phyloP scores from a whole-genome alignment of 2,329 filamentous ascomycete species.

The Coniochaeta hoffmannii region DNA sequence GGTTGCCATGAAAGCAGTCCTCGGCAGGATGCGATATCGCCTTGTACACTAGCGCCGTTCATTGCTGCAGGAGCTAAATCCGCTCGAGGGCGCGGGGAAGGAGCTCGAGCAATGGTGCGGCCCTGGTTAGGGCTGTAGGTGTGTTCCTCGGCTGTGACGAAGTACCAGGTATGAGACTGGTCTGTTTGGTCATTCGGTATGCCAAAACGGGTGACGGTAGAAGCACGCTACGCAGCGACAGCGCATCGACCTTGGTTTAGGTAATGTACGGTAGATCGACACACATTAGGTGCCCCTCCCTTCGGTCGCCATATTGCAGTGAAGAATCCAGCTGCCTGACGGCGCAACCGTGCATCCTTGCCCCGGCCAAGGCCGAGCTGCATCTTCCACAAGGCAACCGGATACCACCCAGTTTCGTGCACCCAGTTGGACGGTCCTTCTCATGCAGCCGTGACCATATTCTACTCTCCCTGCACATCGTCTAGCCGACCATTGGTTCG shows the following conservation, averaged over 20 bases:
- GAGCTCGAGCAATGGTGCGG: too few species aligned
- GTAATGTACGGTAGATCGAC: not conserved
- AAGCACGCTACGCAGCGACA: not conserved
- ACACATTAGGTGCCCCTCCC: not conserved
- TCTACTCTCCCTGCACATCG: not conserved
- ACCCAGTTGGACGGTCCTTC: not conserved
- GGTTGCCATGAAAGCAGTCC: too few species aligned
- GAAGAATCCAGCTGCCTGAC: not conserved
- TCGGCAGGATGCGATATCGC: too few species aligned
- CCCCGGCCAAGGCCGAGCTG: not conserved
- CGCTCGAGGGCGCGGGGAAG: too few species aligned
- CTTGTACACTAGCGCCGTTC: too few species aligned
- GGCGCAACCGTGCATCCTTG: not conserved
- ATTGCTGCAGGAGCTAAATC: too few species aligned
- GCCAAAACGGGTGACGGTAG: not conserved
- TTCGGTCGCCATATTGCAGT: not conserved
- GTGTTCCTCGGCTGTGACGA: not conserved
- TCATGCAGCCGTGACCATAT: not conserved
- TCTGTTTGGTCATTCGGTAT: not conserved
- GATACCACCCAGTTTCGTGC: not conserved
- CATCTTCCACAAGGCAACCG: not conserved
- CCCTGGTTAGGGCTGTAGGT: too few species aligned
- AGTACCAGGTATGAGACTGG: not conserved
- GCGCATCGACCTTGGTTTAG: not conserved
- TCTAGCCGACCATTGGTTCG: not conserved